Percentiles rank a stretch among this genome's conserved stretches.
Conservation (phyloP, 495 filamentous ascomycete species). For the Elaphomyces granulatus region DNA sequence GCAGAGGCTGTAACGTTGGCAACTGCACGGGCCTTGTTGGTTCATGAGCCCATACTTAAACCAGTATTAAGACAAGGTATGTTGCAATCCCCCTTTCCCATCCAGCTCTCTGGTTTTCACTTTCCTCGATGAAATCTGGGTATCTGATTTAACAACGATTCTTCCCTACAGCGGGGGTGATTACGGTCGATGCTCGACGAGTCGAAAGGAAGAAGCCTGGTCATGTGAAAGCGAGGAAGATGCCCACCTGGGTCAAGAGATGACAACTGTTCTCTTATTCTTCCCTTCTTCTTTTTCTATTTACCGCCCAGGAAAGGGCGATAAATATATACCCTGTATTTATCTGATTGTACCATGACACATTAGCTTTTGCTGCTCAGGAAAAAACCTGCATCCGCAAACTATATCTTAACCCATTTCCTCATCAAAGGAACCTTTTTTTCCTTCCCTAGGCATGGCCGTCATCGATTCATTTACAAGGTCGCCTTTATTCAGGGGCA, state of each 20-base stretch:
- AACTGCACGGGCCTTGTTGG: constrained; percentile 73
- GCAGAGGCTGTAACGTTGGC: constrained; percentile 90
- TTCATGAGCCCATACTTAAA: constrained; percentile 85
- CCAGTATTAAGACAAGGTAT: constrained; percentile 75
- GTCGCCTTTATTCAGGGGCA: too few species aligned
- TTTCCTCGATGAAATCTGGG: too few species aligned
- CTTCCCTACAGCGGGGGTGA: constrained; percentile 56
- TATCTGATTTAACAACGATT: too few species aligned
- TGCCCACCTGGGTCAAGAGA: constrained; percentile 92
- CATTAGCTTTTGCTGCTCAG: too few species aligned
- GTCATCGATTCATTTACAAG: too few species aligned
- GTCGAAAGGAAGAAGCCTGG: constrained; percentile 99
- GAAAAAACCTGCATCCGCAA: too few species aligned
- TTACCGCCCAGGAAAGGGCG: too few species aligned
- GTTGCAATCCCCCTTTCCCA: constrained; percentile 18
- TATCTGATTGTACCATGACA: too few species aligned
- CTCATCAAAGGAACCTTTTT: too few species aligned
- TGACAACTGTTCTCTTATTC: constrained; percentile 15
- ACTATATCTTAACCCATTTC: too few species aligned
- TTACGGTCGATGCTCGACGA: constrained; percentile 79
- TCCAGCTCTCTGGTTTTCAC: too few species aligned
- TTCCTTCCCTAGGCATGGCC: too few species aligned
- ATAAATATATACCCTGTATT: constrained; percentile 15
- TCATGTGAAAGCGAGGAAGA: constrained; percentile 91
- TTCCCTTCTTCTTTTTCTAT: constrained; percentile 13